Percentiles rank a stretch among this genome's conserved stretches.
These are phyloP conservation scores for Hansenula lynferdii DNA, from an alignment of 1,139 yeast species.

Conservation along the genomic window DNA sequence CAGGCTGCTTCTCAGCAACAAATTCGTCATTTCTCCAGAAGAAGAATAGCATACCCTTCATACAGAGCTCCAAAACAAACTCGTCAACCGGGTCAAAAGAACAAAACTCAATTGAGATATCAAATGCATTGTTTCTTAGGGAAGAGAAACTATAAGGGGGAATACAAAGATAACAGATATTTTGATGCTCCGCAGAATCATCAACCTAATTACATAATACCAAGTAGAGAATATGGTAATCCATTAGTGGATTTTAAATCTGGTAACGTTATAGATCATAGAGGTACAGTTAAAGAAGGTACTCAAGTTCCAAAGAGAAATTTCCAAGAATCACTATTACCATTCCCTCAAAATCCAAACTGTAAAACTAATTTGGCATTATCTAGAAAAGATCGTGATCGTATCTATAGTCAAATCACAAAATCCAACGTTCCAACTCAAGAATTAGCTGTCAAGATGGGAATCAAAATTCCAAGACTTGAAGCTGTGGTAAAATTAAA, in stretches of 20 bases:
- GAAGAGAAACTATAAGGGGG: slow-evolving; percentile 79
- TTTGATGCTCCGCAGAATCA: slow-evolving; percentile 69
- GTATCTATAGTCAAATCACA: slow-evolving; percentile 54
- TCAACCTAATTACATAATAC: slow-evolving; percentile 69
- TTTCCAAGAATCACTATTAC: slow-evolving; percentile 44
- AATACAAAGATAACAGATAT: slow-evolving; percentile 73
- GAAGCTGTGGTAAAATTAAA: slow-evolving; percentile 77
- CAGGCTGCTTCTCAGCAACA: slow-evolving; percentile 19
- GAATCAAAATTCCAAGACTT: slow-evolving; percentile 77
- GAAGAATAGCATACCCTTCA: slow-evolving; percentile 43
- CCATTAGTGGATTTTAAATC: slow-evolving; percentile 35
- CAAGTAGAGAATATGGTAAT: slow-evolving; percentile 43
- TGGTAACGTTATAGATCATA: slow-evolving; percentile 23
- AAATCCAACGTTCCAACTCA: slow-evolving; percentile 54
- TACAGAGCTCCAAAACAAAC: slow-evolving; percentile 38
- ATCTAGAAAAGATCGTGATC: slow-evolving; percentile 50
- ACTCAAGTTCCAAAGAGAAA: slow-evolving; percentile 24
- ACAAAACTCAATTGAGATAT: slow-evolving; percentile 35
- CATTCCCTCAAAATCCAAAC: slow-evolving; percentile 73
- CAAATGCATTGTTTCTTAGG: slow-evolving; percentile 39
- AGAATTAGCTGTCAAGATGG: slow-evolving; percentile 74
- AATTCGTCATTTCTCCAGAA: slow-evolving; percentile 33
- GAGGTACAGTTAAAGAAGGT: slow-evolving; percentile 11
- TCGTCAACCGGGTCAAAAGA: slow-evolving; percentile 36
- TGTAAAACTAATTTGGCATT: slow-evolving; percentile 66